These are phyloP conservation scores for Geranium brycei DNA, from an alignment of 345 rosid species.

Conservation along the genomic window DNA sequence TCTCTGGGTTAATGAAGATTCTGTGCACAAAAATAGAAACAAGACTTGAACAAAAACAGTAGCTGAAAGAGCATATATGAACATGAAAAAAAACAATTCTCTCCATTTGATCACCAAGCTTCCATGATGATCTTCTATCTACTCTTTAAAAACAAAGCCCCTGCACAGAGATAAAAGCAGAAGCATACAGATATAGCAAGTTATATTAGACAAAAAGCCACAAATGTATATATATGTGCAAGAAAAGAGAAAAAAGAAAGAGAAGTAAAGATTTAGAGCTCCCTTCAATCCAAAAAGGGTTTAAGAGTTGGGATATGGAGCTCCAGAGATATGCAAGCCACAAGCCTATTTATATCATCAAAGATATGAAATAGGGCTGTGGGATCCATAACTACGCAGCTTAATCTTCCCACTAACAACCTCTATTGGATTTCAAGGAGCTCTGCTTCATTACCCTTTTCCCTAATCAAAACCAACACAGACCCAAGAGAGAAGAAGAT, in stretches of 20 bases:
- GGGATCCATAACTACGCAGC: constrained; percentile 95
- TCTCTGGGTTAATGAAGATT: too few species aligned
- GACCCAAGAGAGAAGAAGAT: neutral
- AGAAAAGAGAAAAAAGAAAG: neutral
- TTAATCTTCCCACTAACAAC: constrained; percentile 38
- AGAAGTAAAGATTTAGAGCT: constrained; percentile 44
- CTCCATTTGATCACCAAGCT: too few species aligned
- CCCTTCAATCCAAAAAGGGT: constrained; percentile 96
- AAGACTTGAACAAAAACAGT: too few species aligned
- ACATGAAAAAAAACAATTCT: too few species aligned
- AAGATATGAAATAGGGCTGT: constrained; percentile 27
- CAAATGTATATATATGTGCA: too few species aligned
- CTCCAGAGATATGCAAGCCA: constrained; percentile 93
- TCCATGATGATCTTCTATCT: too few species aligned
- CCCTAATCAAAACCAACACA: neutral
- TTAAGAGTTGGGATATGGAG: constrained; percentile 31
- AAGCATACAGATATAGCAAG: too few species aligned
- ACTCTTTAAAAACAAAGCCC: too few species aligned
- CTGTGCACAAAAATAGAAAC: too few species aligned
- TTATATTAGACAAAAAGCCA: too few species aligned
- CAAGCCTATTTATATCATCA: constrained; percentile 24
- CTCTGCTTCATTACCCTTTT: constrained; percentile 33
- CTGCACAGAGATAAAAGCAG: too few species aligned
- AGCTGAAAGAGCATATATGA: too few species aligned
- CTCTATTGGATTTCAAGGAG: constrained; percentile 89